Percentiles rank a stretch among this genome's conserved stretches.
Conservation (phyloP, 176 grass and related monocot species). For the Oryza punctata region DNA sequence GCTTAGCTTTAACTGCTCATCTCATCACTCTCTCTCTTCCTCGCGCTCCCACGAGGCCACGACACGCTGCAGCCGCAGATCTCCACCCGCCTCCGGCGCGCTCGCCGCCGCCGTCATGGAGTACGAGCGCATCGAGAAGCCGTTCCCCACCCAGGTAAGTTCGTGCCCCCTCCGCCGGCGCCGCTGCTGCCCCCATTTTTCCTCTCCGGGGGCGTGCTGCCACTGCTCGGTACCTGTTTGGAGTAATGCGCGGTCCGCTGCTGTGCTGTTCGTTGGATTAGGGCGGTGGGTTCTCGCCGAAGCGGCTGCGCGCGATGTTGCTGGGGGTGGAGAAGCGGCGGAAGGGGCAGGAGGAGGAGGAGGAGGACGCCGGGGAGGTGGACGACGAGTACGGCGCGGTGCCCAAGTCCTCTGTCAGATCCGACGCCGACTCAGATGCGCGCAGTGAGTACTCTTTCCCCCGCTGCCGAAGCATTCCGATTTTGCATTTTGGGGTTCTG, state of each 20-base stretch:
- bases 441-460: constrained; percentile 12
- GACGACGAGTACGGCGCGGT: constrained; percentile 64
- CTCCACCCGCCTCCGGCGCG: not conserved
- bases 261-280: not conserved
- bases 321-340: constrained; percentile 78
- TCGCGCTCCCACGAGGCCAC: constrained; percentile 7
- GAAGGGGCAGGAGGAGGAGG: constrained; percentile 45
- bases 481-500: not conserved
- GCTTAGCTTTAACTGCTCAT: constrained; percentile 29
- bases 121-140: constrained; percentile 96
- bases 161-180: not conserved
- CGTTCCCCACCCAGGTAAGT: constrained; percentile 61
- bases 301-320: constrained; percentile 91
- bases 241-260: constrained; percentile 4
- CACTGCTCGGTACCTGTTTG: constrained; percentile 6
- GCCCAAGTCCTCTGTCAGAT: constrained; percentile 63
- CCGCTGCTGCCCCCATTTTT: not conserved
- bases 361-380: constrained; percentile 23
- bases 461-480: not conserved
- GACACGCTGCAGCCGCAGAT: constrained; percentile 24
- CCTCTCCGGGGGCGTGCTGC: too few species aligned
- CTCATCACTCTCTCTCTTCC: constrained; percentile 7
- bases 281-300: constrained; percentile 95
- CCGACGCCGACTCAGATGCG: constrained; percentile 53
- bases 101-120: constrained; percentile 55